phyloP scores from a whole-genome alignment of 2,329 filamentous ascomycete genomes.

The Aspergillus thermomutatus region DNA sequence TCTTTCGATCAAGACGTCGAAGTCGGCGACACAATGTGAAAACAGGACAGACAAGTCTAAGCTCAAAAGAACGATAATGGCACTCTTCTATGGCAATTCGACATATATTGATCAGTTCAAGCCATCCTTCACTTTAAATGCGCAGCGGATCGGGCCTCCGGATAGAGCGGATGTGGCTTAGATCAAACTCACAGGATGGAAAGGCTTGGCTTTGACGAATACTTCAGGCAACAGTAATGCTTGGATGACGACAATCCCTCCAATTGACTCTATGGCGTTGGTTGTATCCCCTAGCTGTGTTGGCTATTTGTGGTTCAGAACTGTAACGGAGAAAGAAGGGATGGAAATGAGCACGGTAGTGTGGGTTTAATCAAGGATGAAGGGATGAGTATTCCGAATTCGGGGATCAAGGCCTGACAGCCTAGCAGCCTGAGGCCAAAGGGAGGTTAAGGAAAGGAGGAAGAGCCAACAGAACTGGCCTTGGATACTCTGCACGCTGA shows the following conservation, averaged over 20 bases:
- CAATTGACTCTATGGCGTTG: neutral
- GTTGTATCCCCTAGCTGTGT: neutral
- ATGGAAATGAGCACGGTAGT: neutral
- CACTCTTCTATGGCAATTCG: neutral
- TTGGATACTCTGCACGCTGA: neutral
- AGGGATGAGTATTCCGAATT: neutral
- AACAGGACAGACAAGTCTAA: neutral
- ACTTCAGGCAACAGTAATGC: neutral
- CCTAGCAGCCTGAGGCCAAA: neutral
- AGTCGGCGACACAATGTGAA: neutral
- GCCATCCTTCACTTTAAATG: constrained; percentile 7
- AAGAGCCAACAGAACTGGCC: neutral
- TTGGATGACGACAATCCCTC: neutral
- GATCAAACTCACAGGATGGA: neutral
- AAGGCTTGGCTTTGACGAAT: neutral
- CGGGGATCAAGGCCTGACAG: no score
- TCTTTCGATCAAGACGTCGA: neutral
- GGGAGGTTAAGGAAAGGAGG: neutral
- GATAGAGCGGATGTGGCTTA: constrained; percentile 12
- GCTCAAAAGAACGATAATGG: neutral
- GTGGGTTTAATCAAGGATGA: no score
- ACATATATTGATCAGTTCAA: neutral
- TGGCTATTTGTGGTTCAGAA: neutral
- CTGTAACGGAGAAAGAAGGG: neutral
- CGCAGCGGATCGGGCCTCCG: neutral